These are phyloP conservation scores for Baeospora myosura DNA, from an alignment of 1,284 basidiomycete species.

Conservation along the genomic window DNA sequence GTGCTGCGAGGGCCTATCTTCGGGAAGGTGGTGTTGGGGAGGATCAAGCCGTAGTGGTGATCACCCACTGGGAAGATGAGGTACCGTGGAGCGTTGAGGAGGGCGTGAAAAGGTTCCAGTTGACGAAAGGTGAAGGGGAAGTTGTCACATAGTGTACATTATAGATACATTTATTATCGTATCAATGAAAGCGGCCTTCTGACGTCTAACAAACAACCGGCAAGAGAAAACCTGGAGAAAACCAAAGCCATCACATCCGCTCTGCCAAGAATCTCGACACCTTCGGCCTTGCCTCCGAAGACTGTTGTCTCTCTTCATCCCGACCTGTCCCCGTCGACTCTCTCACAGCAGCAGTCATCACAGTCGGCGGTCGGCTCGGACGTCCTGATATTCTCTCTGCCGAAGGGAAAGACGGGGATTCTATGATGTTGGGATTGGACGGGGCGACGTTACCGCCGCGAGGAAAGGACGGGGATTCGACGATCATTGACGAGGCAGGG, in stretches of 20 bases:
- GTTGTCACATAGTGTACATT: slow-evolving; percentile 1
- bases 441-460: slow-evolving; percentile 8
- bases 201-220: not conserved
- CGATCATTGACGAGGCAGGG: slow-evolving; percentile 19
- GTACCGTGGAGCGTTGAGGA: slow-evolving; percentile 63
- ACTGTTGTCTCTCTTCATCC: slow-evolving; percentile 2
- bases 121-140: slow-evolving; percentile 31
- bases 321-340: slow-evolving; percentile 22
- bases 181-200: no score
- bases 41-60: slow-evolving; percentile 72
- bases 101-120: slow-evolving; percentile 32
- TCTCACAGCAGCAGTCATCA: slow-evolving; percentile 30
- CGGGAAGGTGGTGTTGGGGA: slow-evolving; percentile 40
- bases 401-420: slow-evolving; percentile 30
- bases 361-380: slow-evolving; percentile 25
- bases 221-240: not conserved
- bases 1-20: slow-evolving; percentile 56
- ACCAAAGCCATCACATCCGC: slow-evolving; percentile 20
- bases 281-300: slow-evolving; percentile 17
- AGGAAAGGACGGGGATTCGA: slow-evolving; percentile 32
- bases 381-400: slow-evolving; percentile 12
- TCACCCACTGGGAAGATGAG: slow-evolving; percentile 88
- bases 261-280: slow-evolving; percentile 43
- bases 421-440: slow-evolving; percentile 24
- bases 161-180: not conserved